phyloP scores from a whole-genome alignment of 225 moss, liverwort and hornwort species.

The Polytrichum commune region DNA sequence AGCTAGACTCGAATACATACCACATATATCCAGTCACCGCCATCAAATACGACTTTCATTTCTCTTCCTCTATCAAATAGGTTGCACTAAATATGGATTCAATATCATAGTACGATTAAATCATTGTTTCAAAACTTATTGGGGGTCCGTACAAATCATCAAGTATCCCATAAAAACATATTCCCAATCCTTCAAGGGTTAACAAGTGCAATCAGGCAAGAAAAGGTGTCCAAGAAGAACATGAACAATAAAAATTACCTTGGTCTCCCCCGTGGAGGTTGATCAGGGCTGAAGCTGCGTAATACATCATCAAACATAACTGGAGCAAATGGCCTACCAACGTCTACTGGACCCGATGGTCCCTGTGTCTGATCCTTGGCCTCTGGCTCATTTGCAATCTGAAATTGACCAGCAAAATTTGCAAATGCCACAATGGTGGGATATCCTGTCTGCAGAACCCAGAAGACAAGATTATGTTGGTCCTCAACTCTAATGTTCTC shows the following conservation, averaged over 20 bases:
- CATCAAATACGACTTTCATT: too few relatives aligned
- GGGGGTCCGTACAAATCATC: too few relatives aligned
- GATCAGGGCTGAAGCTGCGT: slow-evolving; percentile 89
- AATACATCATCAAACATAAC: slow-evolving; percentile 92
- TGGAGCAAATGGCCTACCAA: slow-evolving; percentile 89
- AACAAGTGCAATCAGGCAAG: too few relatives aligned
- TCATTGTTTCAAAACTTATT: too few relatives aligned
- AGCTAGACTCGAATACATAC: too few relatives aligned
- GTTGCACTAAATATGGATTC: too few relatives aligned
- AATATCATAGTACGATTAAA: too few relatives aligned
- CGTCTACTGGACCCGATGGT: slow-evolving; percentile 40
- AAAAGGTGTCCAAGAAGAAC: too few relatives aligned
- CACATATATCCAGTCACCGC: too few relatives aligned
- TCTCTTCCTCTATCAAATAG: too few relatives aligned
- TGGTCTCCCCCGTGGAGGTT: slow-evolving; percentile 77
- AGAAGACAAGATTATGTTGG: not conserved
- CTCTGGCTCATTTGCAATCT: slow-evolving; percentile 30
- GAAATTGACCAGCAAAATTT: slow-evolving; percentile 72
- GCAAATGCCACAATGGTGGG: slow-evolving; percentile 81
- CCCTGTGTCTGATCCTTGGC: slow-evolving; percentile 36
- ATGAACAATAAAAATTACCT: slow-evolving; percentile 40
- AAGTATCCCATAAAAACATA: too few relatives aligned
- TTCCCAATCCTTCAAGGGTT: too few relatives aligned
- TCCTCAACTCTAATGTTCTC: not conserved
- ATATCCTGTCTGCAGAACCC: slow-evolving; percentile 61